Evolutionary conservation across 805 yeast species (phyloP), one percentile per base, ranked within the genome.

Genomic region (Kregervanrija delftensis): DNA sequence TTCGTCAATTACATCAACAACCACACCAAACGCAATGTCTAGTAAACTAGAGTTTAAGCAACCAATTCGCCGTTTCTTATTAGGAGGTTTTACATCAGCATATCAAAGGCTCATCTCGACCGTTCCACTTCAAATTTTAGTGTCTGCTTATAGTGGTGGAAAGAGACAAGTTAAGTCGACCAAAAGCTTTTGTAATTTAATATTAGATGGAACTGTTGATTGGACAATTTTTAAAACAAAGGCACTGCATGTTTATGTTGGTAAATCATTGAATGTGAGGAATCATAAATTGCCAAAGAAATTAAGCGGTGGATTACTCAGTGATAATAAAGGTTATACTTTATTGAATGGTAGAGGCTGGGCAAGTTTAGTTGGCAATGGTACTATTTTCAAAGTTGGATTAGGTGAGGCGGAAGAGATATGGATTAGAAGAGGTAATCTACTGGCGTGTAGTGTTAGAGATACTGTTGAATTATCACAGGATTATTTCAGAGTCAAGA

Each of bases 281-380:
- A 63, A 67, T 40, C 60, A 61, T 30, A 48, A 54, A 13, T 45
- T 70, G 10, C 84, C 84, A 5, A 56, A 53, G 28, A 55, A 48
- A 2, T 58, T 73, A 12, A 73, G 12, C 57, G 60, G 30, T 41
- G 58, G 55, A 17, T 63, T 67, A 34, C 56, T 69, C 8, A 54
- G 55, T 35, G 40, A 41, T 11, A 12, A 5, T 11, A 38, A 41
- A 33, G 80, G 80, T 0, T 79, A 71, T 53, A 63, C 71, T 0
- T 61, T 75, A 33, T 50, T 78, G 5, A 69, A 74, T 22, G 86
- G 86, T 1, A 66, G 86, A 47, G 86, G 86, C 0, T 72, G 68
- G 41, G 68, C 68, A 2, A 78, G 79, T 1, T 50, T 81, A 12
- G 73, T 69, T 12, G 85, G 83, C 1, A 63, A 66, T 17, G 85